These are phyloP conservation scores for Rhodotorula sp. DNA, from an alignment of 1,284 basidiomycete species.

Conservation along the genomic window DNA sequence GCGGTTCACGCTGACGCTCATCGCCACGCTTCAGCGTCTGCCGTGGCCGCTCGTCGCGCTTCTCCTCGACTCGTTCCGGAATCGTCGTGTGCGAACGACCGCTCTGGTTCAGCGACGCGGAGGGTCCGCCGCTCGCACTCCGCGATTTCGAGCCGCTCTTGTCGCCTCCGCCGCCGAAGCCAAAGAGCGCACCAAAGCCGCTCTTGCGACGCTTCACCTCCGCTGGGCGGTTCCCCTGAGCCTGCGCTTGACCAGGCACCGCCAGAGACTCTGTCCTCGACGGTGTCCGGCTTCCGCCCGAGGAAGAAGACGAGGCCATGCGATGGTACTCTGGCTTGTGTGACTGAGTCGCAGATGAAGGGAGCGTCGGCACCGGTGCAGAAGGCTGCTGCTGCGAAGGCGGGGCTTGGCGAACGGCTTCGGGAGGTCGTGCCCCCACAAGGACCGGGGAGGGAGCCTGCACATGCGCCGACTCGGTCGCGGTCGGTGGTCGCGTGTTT, in stretches of 20 bases:
- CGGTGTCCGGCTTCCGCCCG: background rate
- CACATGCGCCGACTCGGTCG: too few relatives aligned
- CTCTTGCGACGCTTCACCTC: constrained; percentile 28
- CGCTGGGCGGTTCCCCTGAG: too few relatives aligned
- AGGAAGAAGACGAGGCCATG: background rate
- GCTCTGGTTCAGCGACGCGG: constrained; percentile 3
- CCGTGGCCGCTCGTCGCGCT: background rate
- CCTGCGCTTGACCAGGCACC: background rate
- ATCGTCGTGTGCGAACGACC: background rate
- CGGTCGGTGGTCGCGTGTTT: too few relatives aligned
- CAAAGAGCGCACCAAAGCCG: constrained; percentile 20
- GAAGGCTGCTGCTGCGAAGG: background rate
- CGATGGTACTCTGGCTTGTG: background rate
- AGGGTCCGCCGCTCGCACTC: background rate
- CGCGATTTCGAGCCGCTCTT: background rate
- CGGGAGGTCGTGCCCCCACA: background rate
- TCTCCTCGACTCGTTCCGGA: background rate
- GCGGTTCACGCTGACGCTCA: background rate
- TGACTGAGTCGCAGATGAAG: background rate
- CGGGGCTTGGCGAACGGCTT: background rate
- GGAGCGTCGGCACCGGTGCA: background rate
- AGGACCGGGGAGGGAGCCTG: background rate
- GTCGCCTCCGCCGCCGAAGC: constrained; percentile 2
- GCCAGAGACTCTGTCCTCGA: background rate
- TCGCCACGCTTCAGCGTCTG: background rate